These are phyloP conservation scores for Exophiala mesophila DNA, from an alignment of 2,329 filamentous ascomycete genomes.

Conservation along the genomic window DNA sequence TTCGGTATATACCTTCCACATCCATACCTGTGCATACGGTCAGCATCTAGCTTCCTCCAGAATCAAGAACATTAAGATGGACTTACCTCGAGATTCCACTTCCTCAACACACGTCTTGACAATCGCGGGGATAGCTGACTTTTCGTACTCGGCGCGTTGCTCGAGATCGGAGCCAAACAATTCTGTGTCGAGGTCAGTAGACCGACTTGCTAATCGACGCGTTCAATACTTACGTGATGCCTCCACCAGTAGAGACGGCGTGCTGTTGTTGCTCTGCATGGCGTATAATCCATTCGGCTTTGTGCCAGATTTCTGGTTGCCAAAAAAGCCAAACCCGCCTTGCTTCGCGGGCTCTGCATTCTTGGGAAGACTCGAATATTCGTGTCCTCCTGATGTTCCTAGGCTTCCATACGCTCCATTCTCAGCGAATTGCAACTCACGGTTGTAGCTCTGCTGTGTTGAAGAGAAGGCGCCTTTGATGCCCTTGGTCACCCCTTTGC, in stretches of 20 bases:
- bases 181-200: constrained; percentile 39
- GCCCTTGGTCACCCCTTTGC: constrained; percentile 89
- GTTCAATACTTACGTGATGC: constrained; percentile 34
- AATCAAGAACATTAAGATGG: neutral
- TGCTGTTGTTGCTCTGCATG: constrained; percentile 42
- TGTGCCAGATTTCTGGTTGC: constrained; percentile 42
- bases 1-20: constrained; percentile 94
- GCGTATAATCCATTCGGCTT: constrained; percentile 29
- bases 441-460: constrained; percentile 44
- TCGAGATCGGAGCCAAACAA: constrained; percentile 88
- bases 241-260: constrained; percentile 36
- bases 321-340: constrained; percentile 69
- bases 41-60: neutral
- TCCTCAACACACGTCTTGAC: constrained; percentile 94
- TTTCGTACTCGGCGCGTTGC: constrained; percentile 81
- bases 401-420: constrained; percentile 63
- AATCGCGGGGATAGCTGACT: constrained; percentile 80
- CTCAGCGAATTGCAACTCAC: constrained; percentile 53
- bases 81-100: constrained; percentile 76
- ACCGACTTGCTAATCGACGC: constrained; percentile 12
- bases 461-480: constrained; percentile 86
- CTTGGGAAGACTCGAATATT: constrained; percentile 29
- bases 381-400: constrained; percentile 42
- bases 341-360: constrained; percentile 41
- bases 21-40: constrained; percentile 62